Evolutionary conservation across 345 rosid genomes (phyloP), one percentile per base, ranked within the genome.

Genomic region (Arabidopsis arenosa): DNA sequence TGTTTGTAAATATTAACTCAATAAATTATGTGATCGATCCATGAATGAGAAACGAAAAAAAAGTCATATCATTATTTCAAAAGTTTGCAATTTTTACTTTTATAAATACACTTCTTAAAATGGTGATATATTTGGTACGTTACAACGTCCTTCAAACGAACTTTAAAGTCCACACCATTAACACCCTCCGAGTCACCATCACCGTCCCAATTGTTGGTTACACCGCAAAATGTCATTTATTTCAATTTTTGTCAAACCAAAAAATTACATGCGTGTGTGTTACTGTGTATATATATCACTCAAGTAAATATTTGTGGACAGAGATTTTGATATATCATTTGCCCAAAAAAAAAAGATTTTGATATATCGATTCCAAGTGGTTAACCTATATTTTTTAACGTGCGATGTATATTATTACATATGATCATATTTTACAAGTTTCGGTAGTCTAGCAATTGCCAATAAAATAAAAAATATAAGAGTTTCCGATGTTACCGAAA

Each of bases 161-260:
- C 32, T 28, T 28, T 28, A 28, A 28, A 28, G 32, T 28, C 32
- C 32, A 28, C 32, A 28, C 32, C 32, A 28, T 28, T 3, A 28
- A 28, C 32, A 28, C 32, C 32, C 32, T 3, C 32, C 32, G 32
- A 28, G 15, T 63, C 63, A 53, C 47, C 63, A 53, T 54, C 37
- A 73, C 26, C 17, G 47, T 32, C 77, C 32, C 37, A 44, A 43
- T 35, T 6, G 39, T 63, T 54, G 56, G 64, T 64, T 44, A 54
- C 77, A 64, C 63, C 63, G 1, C 63, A 41, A 41, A 41, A 59
- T 21, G n/a, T 32, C 64, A 43, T 73, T 53, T 53, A 54, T 73
- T 52, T 18, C 58, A 66, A 8, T 18, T 17, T 18, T 40, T 13
- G 41, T 33, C 71, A 44, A 55, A 43, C 26, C 21, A 39, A 15